phyloP scores from a whole-genome alignment of 2,329 filamentous ascomycete genomes.

The Diaporthe amygdali region DNA sequence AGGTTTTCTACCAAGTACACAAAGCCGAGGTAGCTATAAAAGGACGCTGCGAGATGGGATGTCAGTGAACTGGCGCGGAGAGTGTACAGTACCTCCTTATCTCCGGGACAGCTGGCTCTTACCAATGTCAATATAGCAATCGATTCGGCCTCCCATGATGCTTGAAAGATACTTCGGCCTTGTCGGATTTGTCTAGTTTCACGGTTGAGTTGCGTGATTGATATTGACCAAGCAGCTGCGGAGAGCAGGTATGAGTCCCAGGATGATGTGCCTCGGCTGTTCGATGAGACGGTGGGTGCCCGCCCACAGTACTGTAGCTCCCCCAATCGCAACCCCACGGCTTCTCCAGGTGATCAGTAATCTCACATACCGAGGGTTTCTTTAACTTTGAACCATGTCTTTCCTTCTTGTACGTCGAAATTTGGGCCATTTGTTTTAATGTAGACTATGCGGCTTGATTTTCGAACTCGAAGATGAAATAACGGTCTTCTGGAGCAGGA shows the following conservation, averaged over 20 bases:
- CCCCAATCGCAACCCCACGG: neutral
- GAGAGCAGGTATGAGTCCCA: neutral
- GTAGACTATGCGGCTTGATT: neutral
- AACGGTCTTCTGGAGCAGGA: neutral
- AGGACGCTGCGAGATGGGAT: slow-evolving; percentile 58
- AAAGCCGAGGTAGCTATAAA: slow-evolving; percentile 63
- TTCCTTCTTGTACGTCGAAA: neutral
- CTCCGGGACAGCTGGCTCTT: slow-evolving; percentile 29
- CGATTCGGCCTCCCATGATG: slow-evolving; percentile 66
- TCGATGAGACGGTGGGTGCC: neutral
- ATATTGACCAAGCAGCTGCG: neutral
- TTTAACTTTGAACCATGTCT: neutral
- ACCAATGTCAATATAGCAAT: slow-evolving; percentile 73
- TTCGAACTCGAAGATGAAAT: neutral
- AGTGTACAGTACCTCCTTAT: neutral
- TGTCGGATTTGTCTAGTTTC: no score
- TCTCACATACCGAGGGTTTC: neutral
- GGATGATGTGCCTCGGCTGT: slow-evolving; percentile 16
- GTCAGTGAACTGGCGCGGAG: neutral
- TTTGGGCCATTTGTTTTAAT: neutral
- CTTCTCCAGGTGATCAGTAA: slow-evolving; percentile 9
- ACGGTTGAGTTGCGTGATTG: neutral
- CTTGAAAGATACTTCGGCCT: neutral
- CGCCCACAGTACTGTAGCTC: neutral
- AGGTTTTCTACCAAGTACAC: slow-evolving; percentile 63